Base-by-base conservation (phyloP, 352 stramenopile genomes). In the Globisporangium perplexum region DNA sequence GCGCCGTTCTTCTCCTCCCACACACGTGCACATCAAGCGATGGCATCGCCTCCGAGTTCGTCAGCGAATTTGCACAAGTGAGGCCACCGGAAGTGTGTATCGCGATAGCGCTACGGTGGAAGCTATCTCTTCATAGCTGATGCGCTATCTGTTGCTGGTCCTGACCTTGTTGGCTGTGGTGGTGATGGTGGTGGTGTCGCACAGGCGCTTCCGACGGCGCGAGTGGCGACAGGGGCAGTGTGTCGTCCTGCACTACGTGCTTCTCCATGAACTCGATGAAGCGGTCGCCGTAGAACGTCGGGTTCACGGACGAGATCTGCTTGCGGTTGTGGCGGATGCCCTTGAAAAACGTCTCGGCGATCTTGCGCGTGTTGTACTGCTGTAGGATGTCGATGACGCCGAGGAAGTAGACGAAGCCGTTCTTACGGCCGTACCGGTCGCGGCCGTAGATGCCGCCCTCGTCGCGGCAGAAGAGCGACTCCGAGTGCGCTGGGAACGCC, bases 361-460 rank as follows among this genome's bases (percentile, higher is more conserved):
- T 84, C 75, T 98, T 98, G 31, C 77, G 73, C 28, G 73, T 82
- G 64, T 97, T 98, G 71, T 96, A 98, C 62, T 96, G 84, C 72
- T 97, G 90, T 47, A 98, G 46, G 45, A 98, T 97, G 62, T 98
- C 92, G 54, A 98, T 98, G 41, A 98, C 77, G 24, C 91, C 88
- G 43, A 94, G 61, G 69, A 95, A 97, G 58, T 97, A 97, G 33
- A 96, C 75, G 18, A 78, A 85, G 4, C 81, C 81, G 59, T 88
- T 91, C 71, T 87, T 86, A 43, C 70, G 68, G 6, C 78, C 76
- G 46, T 75, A 53, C 17, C 68, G 68, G 24, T 85, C 75, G 39
- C 77, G 72, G 7, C 78, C 82, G 50, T 72, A 86, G 51, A 92
- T 85, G 26, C 82, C 82, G 30, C 82, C 82, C 20, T 87, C 69